A percentile compares a stretch with the other conserved stretches of the same genome.
Evolutionary conservation across 345 rosid genomes (phyloP).

Genomic region (Euphorbia pulcherrima): DNA sequence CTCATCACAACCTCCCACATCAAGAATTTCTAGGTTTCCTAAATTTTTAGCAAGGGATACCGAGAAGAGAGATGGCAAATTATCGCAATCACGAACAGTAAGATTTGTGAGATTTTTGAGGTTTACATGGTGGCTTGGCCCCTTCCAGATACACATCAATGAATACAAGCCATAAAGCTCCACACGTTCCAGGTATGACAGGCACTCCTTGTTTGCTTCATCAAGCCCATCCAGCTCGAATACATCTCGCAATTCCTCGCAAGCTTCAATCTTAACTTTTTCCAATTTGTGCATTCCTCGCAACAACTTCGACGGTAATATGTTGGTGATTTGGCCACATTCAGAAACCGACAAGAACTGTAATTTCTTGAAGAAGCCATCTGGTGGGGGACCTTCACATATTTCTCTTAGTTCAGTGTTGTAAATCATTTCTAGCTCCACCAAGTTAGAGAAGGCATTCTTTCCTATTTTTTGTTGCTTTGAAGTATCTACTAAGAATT

Average conservation of each 20-base stretch:
- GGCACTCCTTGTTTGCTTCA: background rate
- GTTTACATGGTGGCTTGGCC: background rate
- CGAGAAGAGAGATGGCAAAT: background rate
- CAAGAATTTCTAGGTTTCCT: background rate
- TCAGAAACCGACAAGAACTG: background rate
- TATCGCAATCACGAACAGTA: background rate
- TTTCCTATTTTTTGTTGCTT: background rate
- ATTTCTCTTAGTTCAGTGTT: slow-evolving; percentile 1
- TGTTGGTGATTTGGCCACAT: background rate
- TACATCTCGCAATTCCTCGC: slow-evolving; percentile 6
- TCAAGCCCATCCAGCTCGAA: background rate
- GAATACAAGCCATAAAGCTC: background rate
- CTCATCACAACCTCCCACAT: background rate
- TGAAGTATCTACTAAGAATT: slow-evolving; percentile 4
- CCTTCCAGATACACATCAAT: slow-evolving; percentile 1
- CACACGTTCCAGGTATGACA: background rate
- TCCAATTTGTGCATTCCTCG: slow-evolving; percentile 12
- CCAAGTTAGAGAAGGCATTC: slow-evolving; percentile 17
- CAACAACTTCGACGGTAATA: slow-evolving; percentile 13
- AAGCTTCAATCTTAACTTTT: background rate
- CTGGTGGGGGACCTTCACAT: slow-evolving; percentile 2
- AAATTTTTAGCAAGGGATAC: slow-evolving; percentile 2
- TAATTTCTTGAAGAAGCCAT: slow-evolving; percentile 14
- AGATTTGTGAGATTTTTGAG: slow-evolving; percentile 6
- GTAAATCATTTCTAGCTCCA: background rate